Conservation (phyloP, 169 alveolate species). For the Plasmodium adleri region DNA sequence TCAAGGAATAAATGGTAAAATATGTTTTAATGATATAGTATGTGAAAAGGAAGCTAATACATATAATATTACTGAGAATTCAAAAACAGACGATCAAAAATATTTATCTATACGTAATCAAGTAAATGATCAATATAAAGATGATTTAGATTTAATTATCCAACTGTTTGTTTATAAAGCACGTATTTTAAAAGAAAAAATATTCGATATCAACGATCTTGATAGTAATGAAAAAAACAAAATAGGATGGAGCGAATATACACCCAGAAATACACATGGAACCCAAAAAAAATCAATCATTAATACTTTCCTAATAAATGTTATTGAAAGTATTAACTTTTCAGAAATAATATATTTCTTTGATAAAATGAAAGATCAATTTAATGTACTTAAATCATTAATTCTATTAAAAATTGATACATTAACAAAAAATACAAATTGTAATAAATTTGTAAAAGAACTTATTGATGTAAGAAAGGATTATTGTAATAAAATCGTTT, state of each 20-base stretch:
- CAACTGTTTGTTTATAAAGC: slow-evolving; percentile 14
- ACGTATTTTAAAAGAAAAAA: slow-evolving; percentile 12
- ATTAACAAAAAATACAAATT: slow-evolving; percentile 10
- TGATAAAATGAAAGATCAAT: background rate
- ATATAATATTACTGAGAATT: slow-evolving; percentile 19
- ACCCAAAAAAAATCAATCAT: background rate
- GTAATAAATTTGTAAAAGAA: slow-evolving; percentile 18
- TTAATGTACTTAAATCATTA: background rate
- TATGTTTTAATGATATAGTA: slow-evolving; percentile 18
- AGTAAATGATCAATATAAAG: too few relatives aligned
- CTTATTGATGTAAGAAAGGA: background rate
- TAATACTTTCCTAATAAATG: slow-evolving; percentile 8
- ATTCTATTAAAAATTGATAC: slow-evolving; percentile 2
- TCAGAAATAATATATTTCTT: background rate
- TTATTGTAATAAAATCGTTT: slow-evolving; percentile 23
- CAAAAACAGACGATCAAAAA: slow-evolving; percentile 3
- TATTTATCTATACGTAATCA: slow-evolving; percentile 2
- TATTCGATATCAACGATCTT: slow-evolving; percentile 27
- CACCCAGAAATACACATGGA: slow-evolving; percentile 5
- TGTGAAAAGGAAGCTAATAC: slow-evolving; percentile 4
- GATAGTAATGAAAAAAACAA: slow-evolving; percentile 12
- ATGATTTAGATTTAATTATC: slow-evolving; percentile 16
- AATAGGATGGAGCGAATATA: slow-evolving; percentile 35
- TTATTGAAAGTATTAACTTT: slow-evolving; percentile 35
- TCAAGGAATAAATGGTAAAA: background rate